Evolutionary conservation across 2,329 filamentous ascomycete species (phyloP).

Genomic region (Myriosclerotinia duriaeana): DNA sequence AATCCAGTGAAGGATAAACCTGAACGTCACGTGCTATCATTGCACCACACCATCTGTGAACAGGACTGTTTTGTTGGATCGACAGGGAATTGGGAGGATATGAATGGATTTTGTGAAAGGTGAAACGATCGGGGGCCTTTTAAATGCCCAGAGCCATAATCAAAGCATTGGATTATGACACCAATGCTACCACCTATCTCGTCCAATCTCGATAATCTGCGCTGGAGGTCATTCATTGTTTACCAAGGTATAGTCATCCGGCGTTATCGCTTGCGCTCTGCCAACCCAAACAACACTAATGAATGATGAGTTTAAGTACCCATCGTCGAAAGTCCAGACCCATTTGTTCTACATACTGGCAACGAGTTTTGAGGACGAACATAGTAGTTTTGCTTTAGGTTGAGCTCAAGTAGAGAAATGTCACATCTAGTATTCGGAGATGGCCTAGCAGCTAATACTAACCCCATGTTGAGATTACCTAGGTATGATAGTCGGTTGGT

Average conservation of each 20-base stretch:
- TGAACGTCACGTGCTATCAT: constrained; percentile 41
- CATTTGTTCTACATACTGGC: background rate
- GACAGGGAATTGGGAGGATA: background rate
- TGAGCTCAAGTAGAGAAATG: background rate
- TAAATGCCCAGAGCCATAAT: no score
- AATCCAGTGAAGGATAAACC: constrained; percentile 28
- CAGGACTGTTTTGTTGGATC: background rate
- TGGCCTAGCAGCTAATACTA: background rate
- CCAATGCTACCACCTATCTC: background rate
- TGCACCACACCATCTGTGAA: constrained; percentile 25
- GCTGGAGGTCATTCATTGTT: background rate
- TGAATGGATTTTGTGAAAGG: background rate
- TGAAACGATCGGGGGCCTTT: background rate
- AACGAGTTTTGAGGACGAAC: background rate
- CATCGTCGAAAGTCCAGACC: background rate
- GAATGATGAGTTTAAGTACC: background rate
- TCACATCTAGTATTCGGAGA: no score
- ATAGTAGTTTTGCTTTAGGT: background rate
- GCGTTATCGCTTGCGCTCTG: background rate
- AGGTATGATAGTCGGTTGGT: background rate
- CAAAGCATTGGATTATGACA: no score
- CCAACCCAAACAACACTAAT: background rate
- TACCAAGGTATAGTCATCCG: background rate
- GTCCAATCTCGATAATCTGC: background rate
- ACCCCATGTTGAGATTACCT: background rate